These are phyloP conservation scores for Cytospora mali DNA, from an alignment of 2,329 filamentous ascomycete species.

Conservation along the genomic window DNA sequence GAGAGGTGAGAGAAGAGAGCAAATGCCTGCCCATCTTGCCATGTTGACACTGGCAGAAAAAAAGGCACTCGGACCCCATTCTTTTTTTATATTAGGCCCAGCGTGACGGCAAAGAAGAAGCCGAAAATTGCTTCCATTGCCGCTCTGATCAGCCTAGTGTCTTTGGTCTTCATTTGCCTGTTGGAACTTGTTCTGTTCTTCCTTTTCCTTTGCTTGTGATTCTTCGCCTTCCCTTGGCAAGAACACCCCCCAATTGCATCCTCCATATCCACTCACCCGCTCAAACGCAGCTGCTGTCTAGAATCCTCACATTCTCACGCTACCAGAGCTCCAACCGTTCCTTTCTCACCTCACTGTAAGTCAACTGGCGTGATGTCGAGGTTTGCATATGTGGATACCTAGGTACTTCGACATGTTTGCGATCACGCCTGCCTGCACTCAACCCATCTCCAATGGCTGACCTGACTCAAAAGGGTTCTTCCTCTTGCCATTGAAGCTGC, in stretches of 20 bases:
- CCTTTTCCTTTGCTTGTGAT: neutral
- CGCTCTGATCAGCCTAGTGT: constrained; percentile 2
- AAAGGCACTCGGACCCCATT: neutral
- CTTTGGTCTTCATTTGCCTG: constrained; percentile 8
- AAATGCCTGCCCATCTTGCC: neutral
- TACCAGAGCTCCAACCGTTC: constrained; percentile 10
- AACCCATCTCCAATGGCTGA: neutral
- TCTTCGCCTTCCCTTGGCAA: neutral
- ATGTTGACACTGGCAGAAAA: neutral
- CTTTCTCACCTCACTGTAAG: constrained; percentile 14
- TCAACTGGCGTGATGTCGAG: constrained; percentile 13
- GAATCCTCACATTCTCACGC: constrained; percentile 7
- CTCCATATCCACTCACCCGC: constrained; percentile 2
- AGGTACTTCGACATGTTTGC: constrained; percentile 15
- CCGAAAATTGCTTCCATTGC: neutral
- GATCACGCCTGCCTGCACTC: neutral
- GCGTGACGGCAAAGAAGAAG: neutral
- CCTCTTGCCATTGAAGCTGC: neutral
- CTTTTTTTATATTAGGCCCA: neutral
- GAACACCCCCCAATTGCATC: neutral
- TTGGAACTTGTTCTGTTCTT: constrained; percentile 2
- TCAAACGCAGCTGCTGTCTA: constrained; percentile 12
- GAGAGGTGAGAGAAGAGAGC: no score
- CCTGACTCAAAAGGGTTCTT: neutral
- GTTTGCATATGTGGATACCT: constrained; percentile 19